Evolutionary conservation across 345 rosid species (phyloP).

Genomic region (Orychophragmus violaceus): DNA sequence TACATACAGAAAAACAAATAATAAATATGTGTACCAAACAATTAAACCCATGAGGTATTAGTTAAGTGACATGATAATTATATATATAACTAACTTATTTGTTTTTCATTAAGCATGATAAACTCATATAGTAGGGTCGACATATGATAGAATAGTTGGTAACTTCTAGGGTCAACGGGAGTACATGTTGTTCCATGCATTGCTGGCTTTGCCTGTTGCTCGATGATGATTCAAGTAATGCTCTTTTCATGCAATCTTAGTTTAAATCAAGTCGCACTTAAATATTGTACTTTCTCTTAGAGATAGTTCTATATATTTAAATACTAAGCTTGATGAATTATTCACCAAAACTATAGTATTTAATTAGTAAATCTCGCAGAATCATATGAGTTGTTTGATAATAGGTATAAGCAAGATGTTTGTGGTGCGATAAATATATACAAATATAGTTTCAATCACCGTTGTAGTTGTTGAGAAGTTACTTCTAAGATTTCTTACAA

Average conservation of each 20-base stretch:
- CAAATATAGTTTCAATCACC: background rate
- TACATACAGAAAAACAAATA: background rate
- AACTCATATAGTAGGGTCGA: background rate
- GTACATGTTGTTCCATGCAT: conserved; percentile 26
- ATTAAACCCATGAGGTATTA: conserved; percentile 8
- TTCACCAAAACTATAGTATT: background rate
- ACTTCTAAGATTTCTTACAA: background rate
- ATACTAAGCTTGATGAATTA: conserved; percentile 4
- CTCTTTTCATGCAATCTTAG: conserved; percentile 31
- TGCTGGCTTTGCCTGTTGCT: conserved; percentile 34
- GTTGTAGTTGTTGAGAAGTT: conserved; percentile 27
- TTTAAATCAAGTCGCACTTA: conserved; percentile 18
- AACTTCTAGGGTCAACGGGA: conserved; percentile 27
- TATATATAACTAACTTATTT: background rate
- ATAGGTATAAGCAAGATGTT: background rate
- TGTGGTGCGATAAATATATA: background rate
- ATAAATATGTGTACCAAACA: conserved; percentile 5
- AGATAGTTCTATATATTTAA: background rate
- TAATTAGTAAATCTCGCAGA: background rate
- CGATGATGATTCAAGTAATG: conserved; percentile 31
- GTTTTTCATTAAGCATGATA: background rate
- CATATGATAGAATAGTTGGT: conserved; percentile 12
- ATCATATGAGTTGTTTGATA: background rate
- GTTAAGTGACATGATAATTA: background rate
- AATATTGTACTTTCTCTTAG: conserved; percentile 6